Base-by-base conservation (phyloP, 352 stramenopile species). In the Phytophthora fragariae region DNA sequence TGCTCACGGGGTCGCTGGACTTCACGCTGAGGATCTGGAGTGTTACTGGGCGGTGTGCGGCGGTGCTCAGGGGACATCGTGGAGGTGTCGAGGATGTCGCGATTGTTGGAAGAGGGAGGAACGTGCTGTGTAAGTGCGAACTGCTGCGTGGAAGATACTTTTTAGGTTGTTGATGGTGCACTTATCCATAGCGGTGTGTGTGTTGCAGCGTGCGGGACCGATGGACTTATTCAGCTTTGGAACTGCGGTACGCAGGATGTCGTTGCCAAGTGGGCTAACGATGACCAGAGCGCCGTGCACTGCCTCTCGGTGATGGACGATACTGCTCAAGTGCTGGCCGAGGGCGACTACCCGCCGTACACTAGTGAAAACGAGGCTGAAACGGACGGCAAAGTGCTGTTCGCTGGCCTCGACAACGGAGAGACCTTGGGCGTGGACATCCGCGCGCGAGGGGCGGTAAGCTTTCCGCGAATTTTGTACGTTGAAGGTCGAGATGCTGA, bases 1-100 rank as follows among this genome's bases (percentile, higher is more conserved):
- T 91, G 47, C 80, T 95, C 2, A 92, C 88, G 0, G 84, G 80
- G 0, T 91, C 85, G n/a, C 47, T 92, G 35, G 88, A 95, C 72
- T 89, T 92, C 35, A 91, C 81, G 49, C 68, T 95, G 46, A 81
- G 84, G 19, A 90, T 95, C 37, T 95, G 86, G 86, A 90, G 80
- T 41, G 59, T 83, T 0, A 65, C 79, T 19, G 86, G 82, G 8
- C 76, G 63, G 4, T 93, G 86, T 47, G 88, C 80, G 3, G 85
- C 83, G 1, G 80, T 91, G 33, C 59, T 95, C 21, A 84, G 83
- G 44, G 84, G 88, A 54, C 88, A 93, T 67, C 58, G 53, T 5
- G 82, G 88, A 11, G 84, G 86, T 11, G 62, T 95, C 21, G 75
- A 83, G 53, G 85, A 92, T 65, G 65, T 85, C 3, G 84, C 74